These are phyloP conservation scores for Arthrobotrys sinensis DNA, from an alignment of 2,329 filamentous ascomycete genomes.

Conservation along the genomic window DNA sequence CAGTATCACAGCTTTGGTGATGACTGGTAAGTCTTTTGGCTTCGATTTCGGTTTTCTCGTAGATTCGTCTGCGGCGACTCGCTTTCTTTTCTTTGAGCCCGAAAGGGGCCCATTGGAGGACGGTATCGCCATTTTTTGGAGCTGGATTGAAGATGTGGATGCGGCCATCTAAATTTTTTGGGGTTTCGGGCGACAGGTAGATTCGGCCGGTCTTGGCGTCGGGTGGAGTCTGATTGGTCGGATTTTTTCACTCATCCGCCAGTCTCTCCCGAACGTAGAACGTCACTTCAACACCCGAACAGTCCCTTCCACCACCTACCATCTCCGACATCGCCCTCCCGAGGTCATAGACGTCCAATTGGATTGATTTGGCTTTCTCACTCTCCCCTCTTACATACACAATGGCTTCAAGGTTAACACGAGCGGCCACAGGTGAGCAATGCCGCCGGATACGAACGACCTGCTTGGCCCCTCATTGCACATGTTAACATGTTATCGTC, in stretches of 20 bases:
- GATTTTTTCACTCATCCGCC: conserved; percentile 57
- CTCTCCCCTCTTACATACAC: conserved; percentile 38
- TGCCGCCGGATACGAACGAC: conserved; percentile 5
- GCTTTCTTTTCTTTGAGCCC: conserved; percentile 57
- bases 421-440: conserved; percentile 52
- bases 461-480: conserved; percentile 61
- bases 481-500: conserved; percentile 61
- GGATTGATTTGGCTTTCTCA: conserved; percentile 51
- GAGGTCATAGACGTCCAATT: conserved; percentile 59
- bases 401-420: conserved; percentile 61
- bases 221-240: conserved; percentile 53
- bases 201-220: conserved; percentile 48
- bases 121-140: conserved; percentile 51
- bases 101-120: conserved; percentile 36
- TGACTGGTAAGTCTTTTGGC: conserved; percentile 42
- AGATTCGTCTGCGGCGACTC: conserved; percentile 50
- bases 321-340: conserved; percentile 51
- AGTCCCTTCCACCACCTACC: conserved; percentile 30
- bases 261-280: conserved; percentile 58
- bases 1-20: conserved; percentile 57
- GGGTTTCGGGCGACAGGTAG: conserved; percentile 46
- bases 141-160: not conserved
- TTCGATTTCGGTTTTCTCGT: conserved; percentile 30
- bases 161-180: conserved; percentile 43
- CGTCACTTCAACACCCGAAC: conserved; percentile 61